These are phyloP conservation scores for Podaxis sp. DNA, from an alignment of 768 basidiomycete species.

Conservation along the genomic window DNA sequence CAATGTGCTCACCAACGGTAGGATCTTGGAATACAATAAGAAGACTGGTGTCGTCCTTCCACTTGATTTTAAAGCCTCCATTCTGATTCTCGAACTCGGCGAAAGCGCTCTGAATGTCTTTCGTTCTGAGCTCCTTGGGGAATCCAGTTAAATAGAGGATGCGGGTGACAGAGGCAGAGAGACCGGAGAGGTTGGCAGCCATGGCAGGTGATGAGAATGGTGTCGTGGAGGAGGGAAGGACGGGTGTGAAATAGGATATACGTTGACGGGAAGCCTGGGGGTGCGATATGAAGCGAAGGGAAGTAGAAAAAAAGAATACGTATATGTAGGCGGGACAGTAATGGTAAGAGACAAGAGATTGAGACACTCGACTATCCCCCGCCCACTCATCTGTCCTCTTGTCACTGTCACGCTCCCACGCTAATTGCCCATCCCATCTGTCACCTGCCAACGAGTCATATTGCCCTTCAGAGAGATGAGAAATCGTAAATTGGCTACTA, in stretches of 20 bases:
- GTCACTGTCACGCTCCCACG: constrained; percentile 14
- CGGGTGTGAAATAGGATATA: constrained; percentile 15
- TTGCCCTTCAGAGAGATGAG: neutral
- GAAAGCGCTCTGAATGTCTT: constrained; percentile 92
- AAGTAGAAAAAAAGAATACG: constrained; percentile 22
- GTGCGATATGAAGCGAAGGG: constrained; percentile 10
- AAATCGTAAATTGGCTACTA: constrained; percentile 20
- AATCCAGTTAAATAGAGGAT: constrained; percentile 94
- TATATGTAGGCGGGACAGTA: constrained; percentile 11
- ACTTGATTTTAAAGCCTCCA: constrained; percentile 99
- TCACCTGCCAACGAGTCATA: neutral
- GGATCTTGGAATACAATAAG: constrained; percentile 94
- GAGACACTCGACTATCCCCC: constrained; percentile 1
- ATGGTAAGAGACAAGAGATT: constrained; percentile 13
- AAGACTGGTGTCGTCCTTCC: constrained; percentile 96
- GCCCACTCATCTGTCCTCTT: neutral
- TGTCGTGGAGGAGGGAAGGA: constrained; percentile 10
- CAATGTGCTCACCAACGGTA: constrained; percentile 66
- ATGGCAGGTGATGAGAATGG: constrained; percentile 32
- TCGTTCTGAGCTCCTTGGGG: constrained; percentile 93
- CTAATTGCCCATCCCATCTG: neutral
- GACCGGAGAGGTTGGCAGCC: constrained; percentile 72
- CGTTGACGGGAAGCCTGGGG: constrained; percentile 7
- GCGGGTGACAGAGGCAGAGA: constrained; percentile 94
- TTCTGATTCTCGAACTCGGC: constrained; percentile 80